A percentile compares a stretch with the other conserved stretches of the same genome.
phyloP scores from a whole-genome alignment of 2,329 filamentous ascomycete species.

The Graphilbum ipis-grandicollis region DNA sequence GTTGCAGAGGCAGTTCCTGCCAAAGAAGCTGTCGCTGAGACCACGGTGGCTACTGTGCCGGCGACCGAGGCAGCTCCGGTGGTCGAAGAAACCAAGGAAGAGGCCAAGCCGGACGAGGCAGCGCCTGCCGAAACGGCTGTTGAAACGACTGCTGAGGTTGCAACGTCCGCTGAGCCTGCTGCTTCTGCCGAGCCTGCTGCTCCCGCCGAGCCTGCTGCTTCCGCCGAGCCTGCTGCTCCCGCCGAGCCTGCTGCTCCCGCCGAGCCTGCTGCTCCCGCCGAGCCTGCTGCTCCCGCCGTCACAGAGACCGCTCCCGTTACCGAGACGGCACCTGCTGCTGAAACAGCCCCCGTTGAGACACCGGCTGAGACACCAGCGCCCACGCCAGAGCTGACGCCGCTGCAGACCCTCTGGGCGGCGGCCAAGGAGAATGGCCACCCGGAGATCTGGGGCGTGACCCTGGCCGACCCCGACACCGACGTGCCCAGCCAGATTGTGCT shows the following conservation, averaged over 20 bases:
- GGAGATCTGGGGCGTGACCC: conserved; percentile 77
- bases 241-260: not conserved
- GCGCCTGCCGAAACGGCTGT: not conserved
- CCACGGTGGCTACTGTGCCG: not conserved
- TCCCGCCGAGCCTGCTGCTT: not conserved
- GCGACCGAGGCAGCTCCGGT: not conserved
- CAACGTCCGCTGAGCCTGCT: not conserved
- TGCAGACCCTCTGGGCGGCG: conserved; percentile 12
- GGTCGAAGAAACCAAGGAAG: not conserved
- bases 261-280: not conserved
- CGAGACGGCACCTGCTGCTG: not conserved
- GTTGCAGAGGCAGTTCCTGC: not conserved
- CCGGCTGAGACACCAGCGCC: conserved; percentile 1
- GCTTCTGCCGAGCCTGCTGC: not conserved
- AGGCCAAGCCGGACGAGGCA: not conserved
- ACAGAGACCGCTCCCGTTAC: not conserved
- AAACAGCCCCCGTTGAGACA: not conserved
- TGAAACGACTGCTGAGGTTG: not conserved
- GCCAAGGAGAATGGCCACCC: conserved; percentile 27
- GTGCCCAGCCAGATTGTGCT: conserved; percentile 69
- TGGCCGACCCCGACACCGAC: conserved; percentile 34
- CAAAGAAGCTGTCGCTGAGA: not conserved
- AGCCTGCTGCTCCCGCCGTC: not conserved
- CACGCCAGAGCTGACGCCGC: not conserved
- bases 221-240: not conserved